A percentile compares a stretch with the other conserved stretches of the same genome.
phyloP scores from a whole-genome alignment of 2,329 filamentous ascomycete species.

The Penicillium sp. region DNA sequence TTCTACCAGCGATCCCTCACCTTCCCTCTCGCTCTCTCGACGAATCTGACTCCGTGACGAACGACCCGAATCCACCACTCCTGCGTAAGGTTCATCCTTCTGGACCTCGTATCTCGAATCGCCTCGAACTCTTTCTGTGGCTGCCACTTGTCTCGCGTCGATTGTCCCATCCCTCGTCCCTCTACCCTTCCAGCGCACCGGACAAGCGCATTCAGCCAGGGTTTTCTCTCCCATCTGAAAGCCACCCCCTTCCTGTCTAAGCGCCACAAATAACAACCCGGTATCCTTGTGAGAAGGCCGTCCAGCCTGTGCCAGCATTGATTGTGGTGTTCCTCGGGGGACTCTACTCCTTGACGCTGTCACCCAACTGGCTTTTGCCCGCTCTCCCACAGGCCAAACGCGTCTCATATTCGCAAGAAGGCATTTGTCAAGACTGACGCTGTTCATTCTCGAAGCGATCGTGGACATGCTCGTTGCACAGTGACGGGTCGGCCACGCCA shows the following conservation, averaged over 20 bases:
- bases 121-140: constrained; percentile 4
- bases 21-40: constrained; percentile 19
- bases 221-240: constrained; percentile 11
- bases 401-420: constrained; percentile 16
- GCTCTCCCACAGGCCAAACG: constrained; percentile 8
- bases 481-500: constrained; percentile 21
- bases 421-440: constrained; percentile 7
- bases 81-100: constrained; percentile 14
- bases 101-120: constrained; percentile 12
- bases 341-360: background rate
- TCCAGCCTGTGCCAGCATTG: background rate
- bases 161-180: constrained; percentile 7
- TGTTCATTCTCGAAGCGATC: constrained; percentile 3
- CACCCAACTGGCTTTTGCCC: background rate
- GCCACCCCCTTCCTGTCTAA: background rate
- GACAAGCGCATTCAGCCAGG: constrained; percentile 19
- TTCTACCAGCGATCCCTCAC: constrained; percentile 19
- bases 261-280: background rate
- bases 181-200: constrained; percentile 21
- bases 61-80: background rate
- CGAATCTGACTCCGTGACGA: background rate
- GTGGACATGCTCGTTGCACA: constrained; percentile 25
- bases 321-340: background rate
- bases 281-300: background rate
- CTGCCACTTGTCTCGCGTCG: constrained; percentile 1